These are phyloP conservation scores for Asterochloris sp. DNA, from an alignment of 139 green algal genomes.

Conservation along the genomic window DNA sequence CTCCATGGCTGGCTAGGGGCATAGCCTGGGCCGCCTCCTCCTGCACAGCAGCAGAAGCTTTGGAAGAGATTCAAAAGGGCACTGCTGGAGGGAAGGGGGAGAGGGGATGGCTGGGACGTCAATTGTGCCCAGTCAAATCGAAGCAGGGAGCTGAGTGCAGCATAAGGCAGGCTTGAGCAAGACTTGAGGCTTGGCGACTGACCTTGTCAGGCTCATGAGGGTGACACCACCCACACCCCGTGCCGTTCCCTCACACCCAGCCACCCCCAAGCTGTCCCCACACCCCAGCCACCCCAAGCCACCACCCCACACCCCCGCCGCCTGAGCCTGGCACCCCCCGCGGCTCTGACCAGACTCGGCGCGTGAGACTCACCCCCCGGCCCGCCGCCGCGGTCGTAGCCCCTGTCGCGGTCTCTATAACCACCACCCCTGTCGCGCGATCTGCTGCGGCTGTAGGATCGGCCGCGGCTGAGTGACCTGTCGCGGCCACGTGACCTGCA, in stretches of 20 bases:
- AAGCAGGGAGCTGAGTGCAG: background rate
- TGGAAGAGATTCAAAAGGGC: background rate
- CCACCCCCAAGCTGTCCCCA: background rate
- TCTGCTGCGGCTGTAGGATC: constrained; percentile 13
- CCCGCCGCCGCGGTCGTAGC: background rate
- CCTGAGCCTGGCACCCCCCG: constrained; percentile 1
- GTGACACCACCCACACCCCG: background rate
- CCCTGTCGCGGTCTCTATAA: constrained; percentile 5
- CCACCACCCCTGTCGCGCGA: background rate
- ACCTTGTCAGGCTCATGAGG: too few species aligned
- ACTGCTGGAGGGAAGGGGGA: too few species aligned
- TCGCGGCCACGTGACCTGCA: constrained; percentile 1
- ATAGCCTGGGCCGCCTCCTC: constrained; percentile 8
- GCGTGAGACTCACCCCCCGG: background rate
- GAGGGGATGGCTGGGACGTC: background rate
- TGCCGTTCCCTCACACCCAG: background rate
- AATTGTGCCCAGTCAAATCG: background rate
- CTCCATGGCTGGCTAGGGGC: constrained; percentile 12
- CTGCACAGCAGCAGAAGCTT: background rate
- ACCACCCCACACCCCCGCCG: background rate
- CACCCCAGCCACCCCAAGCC: background rate
- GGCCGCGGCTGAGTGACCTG: background rate
- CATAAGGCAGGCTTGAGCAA: background rate
- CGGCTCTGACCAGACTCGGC: too few species aligned
- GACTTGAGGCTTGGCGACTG: background rate